Percentiles rank a stretch among this genome's conserved stretches.
These are phyloP conservation scores for Chaetomium olivaceum DNA, from an alignment of 2,329 filamentous ascomycete species.

Conservation along the genomic window DNA sequence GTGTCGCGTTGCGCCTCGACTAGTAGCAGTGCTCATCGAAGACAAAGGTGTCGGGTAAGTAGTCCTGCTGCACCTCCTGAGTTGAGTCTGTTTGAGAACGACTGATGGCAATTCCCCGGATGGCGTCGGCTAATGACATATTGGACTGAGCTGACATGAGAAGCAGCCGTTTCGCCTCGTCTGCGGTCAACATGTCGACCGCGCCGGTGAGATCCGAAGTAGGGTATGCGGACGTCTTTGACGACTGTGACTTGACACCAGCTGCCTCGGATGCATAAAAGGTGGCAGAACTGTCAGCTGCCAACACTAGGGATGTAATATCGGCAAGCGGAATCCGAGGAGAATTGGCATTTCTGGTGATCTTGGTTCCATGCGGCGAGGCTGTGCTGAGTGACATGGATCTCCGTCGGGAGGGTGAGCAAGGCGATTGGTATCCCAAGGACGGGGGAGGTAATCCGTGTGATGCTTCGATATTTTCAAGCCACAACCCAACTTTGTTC, in stretches of 20 bases:
- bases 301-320: conserved; percentile 17
- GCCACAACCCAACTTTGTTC: conserved; percentile 10
- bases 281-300: neutral
- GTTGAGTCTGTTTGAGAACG: neutral
- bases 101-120: conserved; percentile 11
- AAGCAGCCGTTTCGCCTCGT: conserved; percentile 19
- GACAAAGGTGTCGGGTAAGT: conserved; percentile 10
- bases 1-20: neutral
- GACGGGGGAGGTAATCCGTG: neutral
- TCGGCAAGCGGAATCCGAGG: conserved; percentile 24
- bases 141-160: conserved; percentile 22
- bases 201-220: conserved; percentile 8
- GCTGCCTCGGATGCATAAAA: neutral
- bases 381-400: neutral
- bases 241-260: neutral
- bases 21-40: neutral
- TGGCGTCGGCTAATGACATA: conserved; percentile 18
- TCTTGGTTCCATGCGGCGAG: neutral
- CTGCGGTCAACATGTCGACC: conserved; percentile 20
- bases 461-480: conserved; percentile 6
- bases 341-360: neutral
- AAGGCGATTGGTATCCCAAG: neutral
- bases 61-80: neutral
- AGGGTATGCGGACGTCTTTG: neutral
- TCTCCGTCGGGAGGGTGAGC: neutral